phyloP scores from a whole-genome alignment of 2,329 filamentous ascomycete genomes.

The Botrytis elliptica region DNA sequence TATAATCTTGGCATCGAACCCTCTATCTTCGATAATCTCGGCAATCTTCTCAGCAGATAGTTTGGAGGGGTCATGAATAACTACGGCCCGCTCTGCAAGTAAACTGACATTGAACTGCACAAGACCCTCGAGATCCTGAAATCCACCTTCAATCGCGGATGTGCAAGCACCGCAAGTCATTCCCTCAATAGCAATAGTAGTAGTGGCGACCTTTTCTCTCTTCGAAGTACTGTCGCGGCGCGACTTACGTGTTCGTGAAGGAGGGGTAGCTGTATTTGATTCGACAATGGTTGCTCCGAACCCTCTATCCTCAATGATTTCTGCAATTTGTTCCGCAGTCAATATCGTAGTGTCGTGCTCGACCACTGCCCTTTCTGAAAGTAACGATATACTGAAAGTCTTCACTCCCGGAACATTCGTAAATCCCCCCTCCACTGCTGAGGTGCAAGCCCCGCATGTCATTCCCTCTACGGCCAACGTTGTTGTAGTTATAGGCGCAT shows the following conservation, averaged over 20 bases:
- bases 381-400: slow-evolving; percentile 75
- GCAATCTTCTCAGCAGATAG: slow-evolving; percentile 72
- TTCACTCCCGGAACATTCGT: slow-evolving; percentile 71
- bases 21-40: slow-evolving; percentile 83
- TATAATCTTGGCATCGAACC: slow-evolving; percentile 82
- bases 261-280: slow-evolving; percentile 51
- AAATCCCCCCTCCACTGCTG: slow-evolving; percentile 79
- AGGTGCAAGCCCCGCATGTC: slow-evolving; percentile 89
- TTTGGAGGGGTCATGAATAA: slow-evolving; percentile 74
- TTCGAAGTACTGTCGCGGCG: slow-evolving; percentile 32
- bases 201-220: slow-evolving; percentile 56
- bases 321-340: slow-evolving; percentile 52
- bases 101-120: slow-evolving; percentile 93
- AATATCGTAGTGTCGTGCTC: slow-evolving; percentile 67
- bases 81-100: slow-evolving; percentile 85
- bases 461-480: slow-evolving; percentile 81
- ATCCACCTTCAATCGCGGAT: slow-evolving; percentile 81
- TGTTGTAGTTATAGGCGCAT: slow-evolving; percentile 55
- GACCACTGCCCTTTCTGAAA: slow-evolving; percentile 82
- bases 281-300: slow-evolving; percentile 80
- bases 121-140: slow-evolving; percentile 73
- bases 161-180: slow-evolving; percentile 99
- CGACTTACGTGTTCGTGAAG: slow-evolving; percentile 38
- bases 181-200: slow-evolving; percentile 85
- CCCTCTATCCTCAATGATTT: slow-evolving; percentile 67